phyloP scores from a whole-genome alignment of 257 asterid species.

The Solanum dulcamara region DNA sequence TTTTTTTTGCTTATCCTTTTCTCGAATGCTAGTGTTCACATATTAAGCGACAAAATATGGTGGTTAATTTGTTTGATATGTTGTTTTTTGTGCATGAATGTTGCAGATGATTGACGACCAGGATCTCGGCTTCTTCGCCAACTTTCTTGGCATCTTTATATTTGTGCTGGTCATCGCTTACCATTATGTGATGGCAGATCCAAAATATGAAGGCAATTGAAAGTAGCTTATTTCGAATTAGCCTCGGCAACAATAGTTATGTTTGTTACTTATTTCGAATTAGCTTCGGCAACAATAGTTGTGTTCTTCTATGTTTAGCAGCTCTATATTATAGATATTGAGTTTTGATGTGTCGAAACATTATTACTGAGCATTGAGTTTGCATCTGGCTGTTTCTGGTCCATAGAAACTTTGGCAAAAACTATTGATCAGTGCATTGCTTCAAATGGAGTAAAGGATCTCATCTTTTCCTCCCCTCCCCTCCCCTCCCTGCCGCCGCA shows the following conservation, averaged over 20 bases:
- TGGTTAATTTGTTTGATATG: neutral
- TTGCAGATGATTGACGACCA: constrained; percentile 92
- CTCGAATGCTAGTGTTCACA: no score
- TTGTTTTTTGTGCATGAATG: neutral
- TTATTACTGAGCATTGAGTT: constrained; percentile 5
- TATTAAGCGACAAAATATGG: neutral
- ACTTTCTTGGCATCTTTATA: constrained; percentile 82
- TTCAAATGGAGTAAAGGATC: neutral
- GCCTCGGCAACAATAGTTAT: neutral
- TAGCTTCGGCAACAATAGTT: neutral
- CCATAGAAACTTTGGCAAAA: constrained; percentile 8
- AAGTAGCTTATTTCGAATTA: constrained; percentile 1
- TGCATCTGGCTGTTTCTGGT: constrained; percentile 7
- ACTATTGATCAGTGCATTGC: neutral
- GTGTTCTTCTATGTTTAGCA: constrained; percentile 9
- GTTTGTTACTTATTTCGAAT: constrained; percentile 3
- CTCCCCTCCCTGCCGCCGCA: no score
- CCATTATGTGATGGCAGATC: constrained; percentile 89
- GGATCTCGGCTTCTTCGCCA: constrained; percentile 96
- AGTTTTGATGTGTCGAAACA: constrained; percentile 11
- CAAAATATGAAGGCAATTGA: constrained; percentile 81
- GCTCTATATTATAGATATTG: constrained; percentile 8
- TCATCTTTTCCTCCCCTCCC: neutral
- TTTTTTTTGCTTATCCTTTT: neutral
- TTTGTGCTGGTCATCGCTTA: constrained; percentile 80